Percentiles rank a stretch among this genome's conserved stretches.
These are phyloP conservation scores for Karstenula rhodostoma DNA, from an alignment of 2,329 filamentous ascomycete genomes.

Conservation along the genomic window DNA sequence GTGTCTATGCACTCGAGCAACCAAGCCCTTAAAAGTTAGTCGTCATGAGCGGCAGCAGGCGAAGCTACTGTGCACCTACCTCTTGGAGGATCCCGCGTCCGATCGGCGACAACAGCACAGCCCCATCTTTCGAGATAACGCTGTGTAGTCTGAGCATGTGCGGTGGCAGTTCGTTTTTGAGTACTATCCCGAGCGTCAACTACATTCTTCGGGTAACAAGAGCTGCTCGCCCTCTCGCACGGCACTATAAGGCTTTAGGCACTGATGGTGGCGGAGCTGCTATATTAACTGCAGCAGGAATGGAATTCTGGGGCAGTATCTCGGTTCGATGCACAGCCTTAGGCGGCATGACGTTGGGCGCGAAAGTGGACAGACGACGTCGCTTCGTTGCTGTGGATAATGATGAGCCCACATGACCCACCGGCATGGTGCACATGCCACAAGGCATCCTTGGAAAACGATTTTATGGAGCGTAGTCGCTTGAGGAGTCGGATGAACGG, in stretches of 20 bases:
- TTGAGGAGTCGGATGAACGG: too few relatives aligned
- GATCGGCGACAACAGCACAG: not conserved
- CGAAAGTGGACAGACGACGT: too few relatives aligned
- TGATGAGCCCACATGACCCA: too few relatives aligned
- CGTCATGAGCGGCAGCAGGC: not conserved
- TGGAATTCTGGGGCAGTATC: not conserved
- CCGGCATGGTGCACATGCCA: too few relatives aligned
- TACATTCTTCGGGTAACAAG: not conserved
- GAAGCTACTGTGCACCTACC: not conserved
- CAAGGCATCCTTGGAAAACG: too few relatives aligned
- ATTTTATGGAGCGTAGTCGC: too few relatives aligned
- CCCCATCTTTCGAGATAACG: not conserved
- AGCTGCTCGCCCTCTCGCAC: not conserved
- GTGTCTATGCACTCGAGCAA: not conserved
- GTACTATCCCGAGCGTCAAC: too few relatives aligned
- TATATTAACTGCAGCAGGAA: not conserved
- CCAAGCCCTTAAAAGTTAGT: not conserved
- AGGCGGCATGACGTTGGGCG: too few relatives aligned
- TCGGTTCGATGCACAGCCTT: not conserved
- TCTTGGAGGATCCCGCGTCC: not conserved
- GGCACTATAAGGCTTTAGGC: not conserved
- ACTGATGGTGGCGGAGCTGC: not conserved
- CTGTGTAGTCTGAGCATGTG: not conserved
- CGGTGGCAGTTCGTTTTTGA: too few relatives aligned
- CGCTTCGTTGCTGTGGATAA: too few relatives aligned